Percentiles rank a stretch among this genome's conserved stretches.
Evolutionary conservation across 2,329 filamentous ascomycete genomes (phyloP).

Genomic region (Neofusicoccum sp.): DNA sequence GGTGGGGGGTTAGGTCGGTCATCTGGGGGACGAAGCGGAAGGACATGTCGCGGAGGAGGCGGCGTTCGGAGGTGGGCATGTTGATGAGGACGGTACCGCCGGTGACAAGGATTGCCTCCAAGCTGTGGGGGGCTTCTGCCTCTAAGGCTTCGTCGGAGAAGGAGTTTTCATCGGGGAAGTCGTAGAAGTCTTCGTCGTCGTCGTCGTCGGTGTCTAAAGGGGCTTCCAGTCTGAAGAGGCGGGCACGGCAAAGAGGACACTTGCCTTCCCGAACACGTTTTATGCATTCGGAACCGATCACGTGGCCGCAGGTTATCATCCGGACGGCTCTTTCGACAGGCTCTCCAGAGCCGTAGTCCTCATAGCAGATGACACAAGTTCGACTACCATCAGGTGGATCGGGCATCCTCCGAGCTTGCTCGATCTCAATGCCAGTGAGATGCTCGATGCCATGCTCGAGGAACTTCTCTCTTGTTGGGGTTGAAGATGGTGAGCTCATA

Average conservation of each 20-base stretch:
- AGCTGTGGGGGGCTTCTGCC: too few species aligned
- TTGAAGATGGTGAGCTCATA: background rate
- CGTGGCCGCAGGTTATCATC: background rate
- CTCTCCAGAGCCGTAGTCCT: background rate
- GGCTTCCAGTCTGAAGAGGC: too few species aligned
- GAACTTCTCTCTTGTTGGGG: background rate
- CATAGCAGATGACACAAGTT: background rate
- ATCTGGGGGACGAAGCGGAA: too few species aligned
- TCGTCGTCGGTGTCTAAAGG: too few species aligned
- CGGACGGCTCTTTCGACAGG: background rate
- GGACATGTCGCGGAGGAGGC: background rate
- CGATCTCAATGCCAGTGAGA: background rate
- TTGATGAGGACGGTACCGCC: too few species aligned
- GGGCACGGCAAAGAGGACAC: too few species aligned
- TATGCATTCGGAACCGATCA: background rate
- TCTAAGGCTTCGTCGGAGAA: too few species aligned
- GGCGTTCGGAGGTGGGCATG: background rate
- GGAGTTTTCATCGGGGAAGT: too few species aligned
- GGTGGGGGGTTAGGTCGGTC: too few species aligned
- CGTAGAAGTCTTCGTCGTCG: too few species aligned
- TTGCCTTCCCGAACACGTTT: too few species aligned
- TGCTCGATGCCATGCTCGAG: background rate
- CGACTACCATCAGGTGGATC: background rate
- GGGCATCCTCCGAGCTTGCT: background rate
- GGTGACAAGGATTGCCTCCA: too few species aligned